These are phyloP conservation scores for Magnaporthiopsis poae DNA, from an alignment of 2,329 filamentous ascomycete genomes.

Conservation along the genomic window DNA sequence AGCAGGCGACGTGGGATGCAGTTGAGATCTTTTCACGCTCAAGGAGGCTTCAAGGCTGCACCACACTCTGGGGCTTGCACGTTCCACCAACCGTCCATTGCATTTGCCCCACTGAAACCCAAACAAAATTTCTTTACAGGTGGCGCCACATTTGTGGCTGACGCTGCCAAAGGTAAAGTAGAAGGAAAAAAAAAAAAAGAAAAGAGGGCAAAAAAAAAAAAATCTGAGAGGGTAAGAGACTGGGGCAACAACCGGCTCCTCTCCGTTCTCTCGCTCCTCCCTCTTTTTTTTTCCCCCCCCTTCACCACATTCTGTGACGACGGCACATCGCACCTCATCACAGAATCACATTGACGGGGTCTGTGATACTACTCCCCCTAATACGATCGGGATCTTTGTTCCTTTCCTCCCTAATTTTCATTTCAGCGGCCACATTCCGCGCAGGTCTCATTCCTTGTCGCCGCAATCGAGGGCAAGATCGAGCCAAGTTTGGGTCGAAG, in stretches of 20 bases:
- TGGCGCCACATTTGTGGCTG: background rate
- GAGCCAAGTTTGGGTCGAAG: background rate
- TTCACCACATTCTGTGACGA: conserved; percentile 12
- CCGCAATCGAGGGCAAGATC: background rate
- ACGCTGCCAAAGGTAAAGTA: background rate
- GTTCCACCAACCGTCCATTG: background rate
- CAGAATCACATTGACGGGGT: conserved; percentile 10
- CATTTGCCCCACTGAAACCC: background rate
- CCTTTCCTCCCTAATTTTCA: conserved; percentile 2
- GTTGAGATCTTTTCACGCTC: too few species aligned
- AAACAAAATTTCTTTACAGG: background rate
- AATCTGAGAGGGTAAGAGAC: background rate
- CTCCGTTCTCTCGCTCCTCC: conserved; percentile 7
- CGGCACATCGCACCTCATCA: conserved; percentile 12
- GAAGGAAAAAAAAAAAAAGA: background rate
- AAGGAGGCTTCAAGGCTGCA: too few species aligned
- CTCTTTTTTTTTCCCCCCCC: conserved; percentile 9
- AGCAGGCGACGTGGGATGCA: too few species aligned
- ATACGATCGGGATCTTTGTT: conserved; percentile 5
- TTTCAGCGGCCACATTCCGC: background rate
- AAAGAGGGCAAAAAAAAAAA: background rate
- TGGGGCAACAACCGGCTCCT: background rate
- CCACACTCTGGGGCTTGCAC: background rate
- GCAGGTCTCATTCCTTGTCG: background rate
- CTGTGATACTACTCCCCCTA: conserved; percentile 13